Evolutionary conservation across 495 filamentous ascomycete species (phyloP).

Genomic region (Choiromyces venosus): DNA sequence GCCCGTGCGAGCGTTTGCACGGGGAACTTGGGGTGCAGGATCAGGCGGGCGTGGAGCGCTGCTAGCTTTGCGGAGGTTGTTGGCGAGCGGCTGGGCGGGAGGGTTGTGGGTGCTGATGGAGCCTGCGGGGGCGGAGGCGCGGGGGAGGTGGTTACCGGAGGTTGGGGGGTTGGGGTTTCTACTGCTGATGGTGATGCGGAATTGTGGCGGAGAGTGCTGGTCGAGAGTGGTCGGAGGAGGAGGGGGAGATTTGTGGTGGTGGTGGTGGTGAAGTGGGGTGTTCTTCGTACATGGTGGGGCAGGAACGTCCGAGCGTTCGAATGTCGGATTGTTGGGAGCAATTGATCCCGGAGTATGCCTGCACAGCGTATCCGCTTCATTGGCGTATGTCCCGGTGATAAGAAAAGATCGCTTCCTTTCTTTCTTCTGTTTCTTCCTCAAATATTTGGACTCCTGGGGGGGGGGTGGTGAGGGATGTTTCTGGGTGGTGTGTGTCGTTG

Average conservation of each 20-base stretch:
- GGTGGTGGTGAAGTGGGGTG: neutral
- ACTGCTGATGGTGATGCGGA: neutral
- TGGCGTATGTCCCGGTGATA: slow-evolving; percentile 4
- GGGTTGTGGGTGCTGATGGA: slow-evolving; percentile 32
- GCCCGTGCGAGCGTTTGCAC: slow-evolving; percentile 78
- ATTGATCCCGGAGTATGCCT: slow-evolving; percentile 24
- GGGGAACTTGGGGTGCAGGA: slow-evolving; percentile 73
- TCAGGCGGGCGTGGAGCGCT: slow-evolving; percentile 85
- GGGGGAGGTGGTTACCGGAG: neutral
- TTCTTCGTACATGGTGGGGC: slow-evolving; percentile 18
- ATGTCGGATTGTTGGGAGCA: slow-evolving; percentile 14
- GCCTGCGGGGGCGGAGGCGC: slow-evolving; percentile 3
- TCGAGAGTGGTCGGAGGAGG: slow-evolving; percentile 26
- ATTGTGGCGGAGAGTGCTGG: neutral
- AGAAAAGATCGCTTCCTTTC: neutral
- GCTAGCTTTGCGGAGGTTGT: slow-evolving; percentile 79
- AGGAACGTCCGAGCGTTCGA: slow-evolving; percentile 7
- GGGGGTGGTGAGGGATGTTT: neutral
- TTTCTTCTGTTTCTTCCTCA: neutral
- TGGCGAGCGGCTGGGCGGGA: slow-evolving; percentile 65
- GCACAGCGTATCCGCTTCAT: slow-evolving; percentile 35
- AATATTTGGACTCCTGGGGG: slow-evolving; percentile 2
- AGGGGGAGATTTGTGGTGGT: neutral
- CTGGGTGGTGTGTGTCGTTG: neutral
- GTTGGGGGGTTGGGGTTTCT: neutral